Base-by-base conservation (phyloP, 768 basidiomycete species). In the Pisolithus albus region DNA sequence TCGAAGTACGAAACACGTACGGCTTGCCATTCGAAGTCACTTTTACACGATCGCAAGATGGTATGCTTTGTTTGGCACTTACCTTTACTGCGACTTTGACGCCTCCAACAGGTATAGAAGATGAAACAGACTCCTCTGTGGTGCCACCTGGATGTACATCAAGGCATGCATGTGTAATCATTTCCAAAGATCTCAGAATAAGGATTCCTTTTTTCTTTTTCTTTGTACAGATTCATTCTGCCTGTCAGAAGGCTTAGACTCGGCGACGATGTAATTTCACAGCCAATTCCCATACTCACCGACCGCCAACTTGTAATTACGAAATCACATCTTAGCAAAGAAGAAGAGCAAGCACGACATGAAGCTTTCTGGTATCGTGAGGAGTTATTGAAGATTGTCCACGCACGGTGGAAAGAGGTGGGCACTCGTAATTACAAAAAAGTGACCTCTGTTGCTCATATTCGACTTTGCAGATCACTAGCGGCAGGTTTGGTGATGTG, bases 361-460 rank as follows among this genome's bases (percentile, higher is more conserved):
- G 88, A 92, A 62, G 64, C 94, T 15, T 99, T 98, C 72, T 99
- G 96, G 96, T 95, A 96, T 64, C 77, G 94, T 34, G 94, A 99
- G 65, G 83, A 86, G 56, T 70, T 99, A 9, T 79, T 98, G 60
- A 80, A 80, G 43, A 68, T 71, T 46, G 64, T 97, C 13, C 72
- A 70, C 11, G 86, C 86, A 9, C 74, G 72, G 16, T 99, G 96
- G 96, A 78, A 78, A 61, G 96, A 98, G 80, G 94, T 92, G 53
- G 52, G 32, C 28, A 6, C 32, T 5, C 4, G 34, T 34, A 34
- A 15, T 34, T 21, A 11, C 18, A 42, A 19, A 36, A 26, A 18
- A 16, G 23, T 19, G n/a, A 2, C 7, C 26, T 32, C 34, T 10
- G 15, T 58, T 10, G 49, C 40, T 57, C 23, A 52, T 41, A 49